A percentile compares a stretch with the other conserved stretches of the same genome.
Conservation (phyloP, 306 rosid species). For the Pyrus pyrifolia region DNA sequence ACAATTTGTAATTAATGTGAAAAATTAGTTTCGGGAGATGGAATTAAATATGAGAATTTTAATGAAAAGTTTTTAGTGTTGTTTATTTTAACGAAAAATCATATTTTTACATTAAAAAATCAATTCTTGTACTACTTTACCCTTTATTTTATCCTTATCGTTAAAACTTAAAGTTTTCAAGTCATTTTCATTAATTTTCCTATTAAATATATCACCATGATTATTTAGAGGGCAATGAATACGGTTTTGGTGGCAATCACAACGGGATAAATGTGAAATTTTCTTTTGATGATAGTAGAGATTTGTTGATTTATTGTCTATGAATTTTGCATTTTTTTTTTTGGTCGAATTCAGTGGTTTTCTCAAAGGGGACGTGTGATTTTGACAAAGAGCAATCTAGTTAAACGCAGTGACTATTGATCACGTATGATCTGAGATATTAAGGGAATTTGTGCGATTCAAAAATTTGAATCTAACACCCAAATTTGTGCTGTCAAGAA, state of each 20-base stretch:
- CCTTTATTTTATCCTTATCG: no score
- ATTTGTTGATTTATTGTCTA: neutral
- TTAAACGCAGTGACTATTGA: no score
- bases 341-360: neutral
- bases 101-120: no score
- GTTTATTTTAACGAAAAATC: no score
- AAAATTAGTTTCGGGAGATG: neutral
- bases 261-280: conserved; percentile 1
- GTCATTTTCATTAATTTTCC: no score
- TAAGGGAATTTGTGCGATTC: neutral
- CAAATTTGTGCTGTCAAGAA: accelerated
- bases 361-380: neutral
- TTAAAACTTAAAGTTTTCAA: no score
- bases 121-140: accelerated
- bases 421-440: neutral
- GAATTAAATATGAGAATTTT: neutral
- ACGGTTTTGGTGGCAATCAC: neutral
- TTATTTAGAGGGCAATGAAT: neutral
- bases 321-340: no score
- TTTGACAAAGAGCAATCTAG: neutral
- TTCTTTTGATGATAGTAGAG: neutral
- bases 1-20: neutral
- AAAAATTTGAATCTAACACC: no score
- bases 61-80: accelerated
- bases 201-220: neutral